phyloP scores from a whole-genome alignment of 2,329 filamentous ascomycete genomes.

The Hymenotorrendiella dingleyae region DNA sequence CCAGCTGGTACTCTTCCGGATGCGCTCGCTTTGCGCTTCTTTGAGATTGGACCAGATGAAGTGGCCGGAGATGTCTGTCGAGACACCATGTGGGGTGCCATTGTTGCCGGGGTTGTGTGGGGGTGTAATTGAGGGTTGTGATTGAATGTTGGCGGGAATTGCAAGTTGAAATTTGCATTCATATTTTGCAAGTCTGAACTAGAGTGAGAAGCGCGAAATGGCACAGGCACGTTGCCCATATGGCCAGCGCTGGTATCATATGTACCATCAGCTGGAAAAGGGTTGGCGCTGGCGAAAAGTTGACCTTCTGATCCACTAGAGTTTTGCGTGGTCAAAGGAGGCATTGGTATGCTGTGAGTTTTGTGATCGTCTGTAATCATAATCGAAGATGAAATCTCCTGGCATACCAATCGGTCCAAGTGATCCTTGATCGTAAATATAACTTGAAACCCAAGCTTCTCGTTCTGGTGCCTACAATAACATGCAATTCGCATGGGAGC shows the following conservation, averaged over 20 bases:
- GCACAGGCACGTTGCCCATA: constrained; percentile 33
- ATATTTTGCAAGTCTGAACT: constrained; percentile 57
- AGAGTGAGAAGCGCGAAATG: constrained; percentile 54
- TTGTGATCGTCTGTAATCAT: constrained; percentile 99
- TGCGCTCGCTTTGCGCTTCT: constrained; percentile 76
- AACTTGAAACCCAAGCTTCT: constrained; percentile 86
- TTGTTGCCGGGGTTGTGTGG: constrained; percentile 37
- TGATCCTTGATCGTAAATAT: constrained; percentile 92
- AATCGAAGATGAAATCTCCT: constrained; percentile 80
- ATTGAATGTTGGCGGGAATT: constrained; percentile 22
- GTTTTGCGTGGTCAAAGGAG: constrained; percentile 29
- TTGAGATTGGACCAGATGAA: constrained; percentile 59
- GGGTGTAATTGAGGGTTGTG: constrained; percentile 31
- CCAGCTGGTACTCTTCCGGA: constrained; percentile 64
- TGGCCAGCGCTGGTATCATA: constrained; percentile 23
- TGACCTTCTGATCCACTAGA: constrained; percentile 29
- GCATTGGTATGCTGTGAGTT: constrained; percentile 60
- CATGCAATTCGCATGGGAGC: constrained; percentile 94
- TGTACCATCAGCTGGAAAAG: constrained; percentile 32
- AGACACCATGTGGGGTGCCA: constrained; percentile 59
- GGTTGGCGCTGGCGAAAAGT: constrained; percentile 36
- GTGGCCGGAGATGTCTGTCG: constrained; percentile 67
- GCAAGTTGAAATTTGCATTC: constrained; percentile 41
- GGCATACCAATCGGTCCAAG: constrained; percentile 68
- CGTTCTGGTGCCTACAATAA: constrained; percentile 91